Base-by-base conservation (phyloP, 805 yeast genomes). In the Yamadazyma scolyti region DNA sequence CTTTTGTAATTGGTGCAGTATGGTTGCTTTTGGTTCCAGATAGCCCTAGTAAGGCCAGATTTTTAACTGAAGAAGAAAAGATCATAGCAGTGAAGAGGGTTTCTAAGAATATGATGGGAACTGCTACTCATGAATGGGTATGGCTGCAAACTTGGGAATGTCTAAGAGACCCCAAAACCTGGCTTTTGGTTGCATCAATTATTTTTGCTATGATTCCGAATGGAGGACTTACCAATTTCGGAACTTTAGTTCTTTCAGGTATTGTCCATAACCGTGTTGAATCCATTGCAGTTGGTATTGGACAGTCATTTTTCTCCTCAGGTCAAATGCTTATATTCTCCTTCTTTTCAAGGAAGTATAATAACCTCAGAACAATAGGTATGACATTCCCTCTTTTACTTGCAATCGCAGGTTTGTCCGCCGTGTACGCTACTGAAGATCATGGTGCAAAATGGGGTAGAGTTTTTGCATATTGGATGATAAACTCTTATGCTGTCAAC, bases 71-170 rank as follows among this genome's bases (percentile, higher is more conserved):
- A 25, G 54, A 52, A 12, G 66, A 61, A 38, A 57, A 45, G 31
- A 38, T 44, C 4, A 47, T 42, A 11, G 36, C 46, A 16, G 39
- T 48, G 20, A 44, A 43, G 33, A 42, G 41, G 33, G 44, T 47
- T 18, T 36, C 53, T 9, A 33, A 27, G 18, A 52, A 52, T 28
- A 43, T 45, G 33, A 44, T 43, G 43, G 54, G 55, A 31, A 40
- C 48, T 34, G 69, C 66, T 19, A 58, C 56, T 39, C 49, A 48
- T 24, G 48, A 44, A 14, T 62, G 58, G 48, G 64, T 64, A 40
- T 41, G 36, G 48, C 27, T 51, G 23, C 71, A 65, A 39, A 42
- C 63, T 13, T 44, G 32, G 9, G 69, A 51, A 50, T 55, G 67
- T 44, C 18, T 58, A 48, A 24, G 43, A 37, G 56, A 52, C 56